Base-by-base conservation (phyloP, 1,284 basidiomycete species). In the Melampsora larici-populina region DNA sequence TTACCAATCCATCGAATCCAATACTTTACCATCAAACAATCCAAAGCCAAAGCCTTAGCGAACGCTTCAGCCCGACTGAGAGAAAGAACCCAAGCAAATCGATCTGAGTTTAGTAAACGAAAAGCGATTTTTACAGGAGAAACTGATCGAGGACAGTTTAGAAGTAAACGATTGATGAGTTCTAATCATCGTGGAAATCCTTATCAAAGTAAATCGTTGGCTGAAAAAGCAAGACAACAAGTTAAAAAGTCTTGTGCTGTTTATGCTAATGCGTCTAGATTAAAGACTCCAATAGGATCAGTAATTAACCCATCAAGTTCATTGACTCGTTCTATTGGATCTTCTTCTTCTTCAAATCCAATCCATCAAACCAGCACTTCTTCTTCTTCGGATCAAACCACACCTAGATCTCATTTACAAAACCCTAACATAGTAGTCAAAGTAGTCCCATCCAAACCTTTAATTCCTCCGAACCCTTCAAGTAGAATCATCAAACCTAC, bases 201-300 rank as follows among this genome's bases (percentile, higher is more conserved):
- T 18, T 40, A 49, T 26, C 64, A 49, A 15, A 17, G 48, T 24
- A 76, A 76, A 63, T 58, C 74, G 1, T 29, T 76, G n/a, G 74
- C 74, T 2, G 74, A 76, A 17, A 76, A 76, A 31, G 74, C 74
- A 15, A 64, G 74, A 11, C 74, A 68, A 48, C 74, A 76, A 49
- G 66, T 76, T 36, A 76, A 76, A 43, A 68, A 69, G 63, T 68
- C 74, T n/a, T 64, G 65, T 40, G 66, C 64, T 0, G 66, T 76
- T 9, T 76, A 76, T 62, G 74, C 66, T 21, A 58, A 74, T 26
- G 72, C 72, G 13, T 62, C 64, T 29, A 26, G 64, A 48, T 29
- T 29, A 1, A 74, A 65, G 21, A 11, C 36, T 33, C 29, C 63
- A 11, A 60, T 6, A 6, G 4, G 9, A 6, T 60, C 55, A 24